Conservation (phyloP, 768 basidiomycete genomes). For the Agaricus blazei region DNA sequence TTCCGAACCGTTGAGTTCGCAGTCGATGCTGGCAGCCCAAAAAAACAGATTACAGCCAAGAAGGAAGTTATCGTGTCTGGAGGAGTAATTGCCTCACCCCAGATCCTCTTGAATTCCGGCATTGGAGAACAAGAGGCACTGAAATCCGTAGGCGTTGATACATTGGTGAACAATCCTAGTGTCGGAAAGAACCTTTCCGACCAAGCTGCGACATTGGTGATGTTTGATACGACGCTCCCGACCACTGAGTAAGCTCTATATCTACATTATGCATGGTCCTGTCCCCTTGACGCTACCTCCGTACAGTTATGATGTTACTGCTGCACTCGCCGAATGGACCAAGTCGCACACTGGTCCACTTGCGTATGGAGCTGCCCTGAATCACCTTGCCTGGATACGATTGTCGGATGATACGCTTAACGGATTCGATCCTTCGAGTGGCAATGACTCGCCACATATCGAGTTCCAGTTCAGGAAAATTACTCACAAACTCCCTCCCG, state of each 20-base stretch:
- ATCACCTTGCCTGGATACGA: conserved; percentile 9
- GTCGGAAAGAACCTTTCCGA: conserved; percentile 19
- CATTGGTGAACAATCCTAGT: conserved; percentile 14
- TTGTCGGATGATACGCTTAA: conserved; percentile 7
- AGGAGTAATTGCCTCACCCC: conserved; percentile 24
- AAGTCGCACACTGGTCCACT: conserved; percentile 11
- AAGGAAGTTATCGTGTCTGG: conserved; percentile 29
- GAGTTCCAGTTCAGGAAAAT: conserved; percentile 12
- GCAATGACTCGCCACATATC: conserved; percentile 10
- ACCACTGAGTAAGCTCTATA: neutral
- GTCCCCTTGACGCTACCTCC: neutral
- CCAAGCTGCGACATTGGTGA: conserved; percentile 8
- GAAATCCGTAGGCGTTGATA: conserved; percentile 10
- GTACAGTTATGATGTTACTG: neutral
- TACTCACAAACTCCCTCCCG: neutral
- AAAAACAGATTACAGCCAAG: conserved; percentile 13
- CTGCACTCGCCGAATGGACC: conserved; percentile 11
- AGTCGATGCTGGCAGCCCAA: neutral
- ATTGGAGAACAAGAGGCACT: conserved; percentile 18
- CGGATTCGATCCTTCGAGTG: conserved; percentile 8
- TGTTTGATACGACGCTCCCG: conserved; percentile 1
- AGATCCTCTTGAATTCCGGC: conserved; percentile 19
- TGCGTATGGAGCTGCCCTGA: neutral
- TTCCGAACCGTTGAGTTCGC: conserved; percentile 11
- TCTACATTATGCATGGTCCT: too few relatives aligned